Evolutionary conservation across 805 yeast genomes (phyloP), one percentile per base, ranked within the genome.

Genomic region (Starmerella bacillaris): DNA sequence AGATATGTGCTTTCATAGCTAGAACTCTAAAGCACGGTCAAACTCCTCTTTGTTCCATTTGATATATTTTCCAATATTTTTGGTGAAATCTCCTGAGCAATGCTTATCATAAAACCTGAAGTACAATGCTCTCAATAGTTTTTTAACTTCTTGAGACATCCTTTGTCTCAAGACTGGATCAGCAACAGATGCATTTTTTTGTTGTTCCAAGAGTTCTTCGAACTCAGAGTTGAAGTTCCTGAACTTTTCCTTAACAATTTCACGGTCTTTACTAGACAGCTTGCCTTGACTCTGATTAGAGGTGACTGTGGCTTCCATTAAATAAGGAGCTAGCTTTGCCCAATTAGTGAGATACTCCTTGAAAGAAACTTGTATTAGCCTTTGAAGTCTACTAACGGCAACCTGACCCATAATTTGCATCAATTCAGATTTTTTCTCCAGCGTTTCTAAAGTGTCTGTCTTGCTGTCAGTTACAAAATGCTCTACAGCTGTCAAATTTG

Each of bases 31-130:
- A 9, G 39, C 37, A 15, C 29, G 28, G 38, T 64, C 68, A 38
- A 65, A 53, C 47, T 64, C 53, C 15, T 42, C 38, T 37, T 54
- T 54, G 41, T 65, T 46, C 47, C 69, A 76, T 56, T 73, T 75
- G 51, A 78, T 67, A 47, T 78, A 76, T 60, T 78, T 78, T 33
- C 67, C 63, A 29, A 68, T 61, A 48, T 77, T 72, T 53, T 79
- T 79, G 17, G 83, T 64, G 47, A 74, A 74, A 35, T 74, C 80
- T n/a, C 74, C 72, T 20, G 58, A 59, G 3, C 68, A 68, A 47
- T 78, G 74, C 53, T 78, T 78, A 46, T 78, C 82, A 54, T 79
- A 75, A 51, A 86, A 77, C 48, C 89, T 72, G 49, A 75, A 73
- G 57, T 86, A 86, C 36, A 86, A 68, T 11, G 94, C 94, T 39